A percentile compares a stretch with the other conserved stretches of the same genome.
phyloP scores from a whole-genome alignment of 306 rosid species.

The Lathyrus aphaca region DNA sequence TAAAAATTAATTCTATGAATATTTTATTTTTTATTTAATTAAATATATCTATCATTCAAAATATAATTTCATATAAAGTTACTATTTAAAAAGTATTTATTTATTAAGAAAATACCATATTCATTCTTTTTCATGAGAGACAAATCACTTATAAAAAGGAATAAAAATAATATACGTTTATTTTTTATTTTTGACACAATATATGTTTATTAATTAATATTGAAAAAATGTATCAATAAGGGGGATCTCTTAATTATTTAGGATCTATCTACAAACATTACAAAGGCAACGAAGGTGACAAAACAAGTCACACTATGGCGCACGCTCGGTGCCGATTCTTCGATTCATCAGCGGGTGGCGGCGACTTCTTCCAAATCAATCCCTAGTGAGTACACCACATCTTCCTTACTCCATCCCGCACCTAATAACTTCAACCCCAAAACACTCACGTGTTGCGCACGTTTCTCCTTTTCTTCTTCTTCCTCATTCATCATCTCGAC shows the following conservation, averaged over 20 bases:
- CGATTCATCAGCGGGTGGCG: background rate
- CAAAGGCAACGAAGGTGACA: background rate
- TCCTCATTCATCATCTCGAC: constrained; percentile 70
- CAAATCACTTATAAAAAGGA: too few relatives aligned
- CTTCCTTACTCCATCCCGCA: constrained; percentile 91
- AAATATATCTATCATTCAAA: too few relatives aligned
- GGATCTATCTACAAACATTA: too few relatives aligned
- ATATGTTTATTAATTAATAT: too few relatives aligned
- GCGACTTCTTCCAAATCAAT: background rate
- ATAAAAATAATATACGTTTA: too few relatives aligned
- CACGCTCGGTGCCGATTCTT: background rate
- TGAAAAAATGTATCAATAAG: background rate
- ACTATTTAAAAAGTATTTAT: too few relatives aligned
- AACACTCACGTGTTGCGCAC: constrained; percentile 49
- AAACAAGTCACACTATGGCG: background rate
- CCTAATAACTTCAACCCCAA: constrained; percentile 55
- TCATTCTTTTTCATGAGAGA: too few relatives aligned
- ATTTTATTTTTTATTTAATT: too few relatives aligned
- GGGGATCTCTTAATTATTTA: background rate
- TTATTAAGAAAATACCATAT: too few relatives aligned
- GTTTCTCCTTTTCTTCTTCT: background rate
- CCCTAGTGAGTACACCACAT: constrained; percentile 73
- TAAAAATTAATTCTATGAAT: too few relatives aligned
- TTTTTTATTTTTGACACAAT: too few relatives aligned
- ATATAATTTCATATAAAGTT: too few relatives aligned